phyloP scores from a whole-genome alignment of 75 land plant genomes.

The Adiantum capillusveneris region DNA sequence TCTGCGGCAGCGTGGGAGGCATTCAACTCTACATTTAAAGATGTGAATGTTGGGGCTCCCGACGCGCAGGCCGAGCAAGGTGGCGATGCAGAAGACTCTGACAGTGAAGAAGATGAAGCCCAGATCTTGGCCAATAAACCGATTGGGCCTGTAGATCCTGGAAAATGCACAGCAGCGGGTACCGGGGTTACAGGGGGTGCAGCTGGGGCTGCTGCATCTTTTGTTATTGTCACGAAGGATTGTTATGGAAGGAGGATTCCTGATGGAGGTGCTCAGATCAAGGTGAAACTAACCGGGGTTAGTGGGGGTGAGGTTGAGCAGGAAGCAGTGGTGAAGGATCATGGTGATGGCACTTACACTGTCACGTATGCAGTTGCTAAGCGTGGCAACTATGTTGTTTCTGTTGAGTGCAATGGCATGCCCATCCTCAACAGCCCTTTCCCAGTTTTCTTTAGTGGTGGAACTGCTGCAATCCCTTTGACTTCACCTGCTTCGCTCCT shows the following conservation, averaged over 20 bases:
- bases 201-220: constrained; percentile 60
- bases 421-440: constrained; percentile 87
- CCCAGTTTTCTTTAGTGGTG: constrained; percentile 90
- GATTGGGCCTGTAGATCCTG: constrained; percentile 80
- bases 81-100: constrained; percentile 24
- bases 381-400: constrained; percentile 88
- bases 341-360: constrained; percentile 72
- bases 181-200: constrained; percentile 87
- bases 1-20: constrained; percentile 91
- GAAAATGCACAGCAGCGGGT: constrained; percentile 81
- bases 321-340: constrained; percentile 83
- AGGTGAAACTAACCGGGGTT: constrained; percentile 64
- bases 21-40: constrained; percentile 91
- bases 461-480: constrained; percentile 27
- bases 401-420: constrained; percentile 69
- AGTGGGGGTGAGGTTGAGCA: constrained; percentile 53
- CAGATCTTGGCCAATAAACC: constrained; percentile 42
- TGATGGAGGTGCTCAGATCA: constrained; percentile 58
- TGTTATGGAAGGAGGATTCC: constrained; percentile 54
- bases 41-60: constrained; percentile 20
- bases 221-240: constrained; percentile 71
- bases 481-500: constrained; percentile 4
- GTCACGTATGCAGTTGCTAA: constrained; percentile 83
- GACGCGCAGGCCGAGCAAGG: not conserved
- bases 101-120: constrained; percentile 57